Conservation (phyloP, 768 basidiomycete genomes). For the Inosperma sp. region DNA sequence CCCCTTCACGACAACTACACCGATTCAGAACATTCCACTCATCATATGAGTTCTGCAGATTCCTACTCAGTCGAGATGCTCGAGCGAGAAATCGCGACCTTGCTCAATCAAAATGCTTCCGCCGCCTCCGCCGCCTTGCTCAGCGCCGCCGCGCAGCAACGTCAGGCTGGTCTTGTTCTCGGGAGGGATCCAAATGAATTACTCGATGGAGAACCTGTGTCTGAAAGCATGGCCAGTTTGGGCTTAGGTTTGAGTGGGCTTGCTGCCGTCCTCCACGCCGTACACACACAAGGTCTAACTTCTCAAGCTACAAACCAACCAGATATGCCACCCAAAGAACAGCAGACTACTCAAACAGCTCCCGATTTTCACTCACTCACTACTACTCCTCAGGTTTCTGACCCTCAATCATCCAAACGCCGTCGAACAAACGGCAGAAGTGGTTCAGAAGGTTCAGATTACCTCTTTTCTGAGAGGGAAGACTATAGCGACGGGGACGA, state of each 20-base stretch:
- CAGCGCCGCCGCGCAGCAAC: constrained; percentile 64
- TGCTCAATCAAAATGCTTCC: constrained; percentile 72
- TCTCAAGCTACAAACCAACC: constrained; percentile 40
- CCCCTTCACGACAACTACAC: constrained; percentile 35
- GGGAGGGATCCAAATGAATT: constrained; percentile 27
- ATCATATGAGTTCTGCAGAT: constrained; percentile 38
- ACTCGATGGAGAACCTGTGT: constrained; percentile 18
- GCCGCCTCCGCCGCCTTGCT: constrained; percentile 62
- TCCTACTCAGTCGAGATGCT: constrained; percentile 66
- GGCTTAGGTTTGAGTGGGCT: constrained; percentile 58
- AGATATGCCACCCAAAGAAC: constrained; percentile 39
- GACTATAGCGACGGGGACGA: constrained; percentile 42
- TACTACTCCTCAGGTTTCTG: constrained; percentile 43
- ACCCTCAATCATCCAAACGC: constrained; percentile 28
- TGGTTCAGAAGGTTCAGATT: constrained; percentile 49
- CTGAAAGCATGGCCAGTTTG: constrained; percentile 39
- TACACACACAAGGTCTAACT: constrained; percentile 53
- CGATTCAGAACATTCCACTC: constrained; percentile 33
- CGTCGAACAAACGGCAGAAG: constrained; percentile 35
- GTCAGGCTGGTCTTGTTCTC: constrained; percentile 45
- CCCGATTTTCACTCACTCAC: constrained; percentile 79
- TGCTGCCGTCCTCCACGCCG: constrained; percentile 77
- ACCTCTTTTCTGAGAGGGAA: constrained; percentile 50
- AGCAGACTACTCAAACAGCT: constrained; percentile 58
- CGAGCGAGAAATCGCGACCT: constrained; percentile 70